Evolutionary conservation across 257 asterid genomes (phyloP), one percentile per base, ranked within the genome.

Genomic region (Nicotiana benthamiana): DNA sequence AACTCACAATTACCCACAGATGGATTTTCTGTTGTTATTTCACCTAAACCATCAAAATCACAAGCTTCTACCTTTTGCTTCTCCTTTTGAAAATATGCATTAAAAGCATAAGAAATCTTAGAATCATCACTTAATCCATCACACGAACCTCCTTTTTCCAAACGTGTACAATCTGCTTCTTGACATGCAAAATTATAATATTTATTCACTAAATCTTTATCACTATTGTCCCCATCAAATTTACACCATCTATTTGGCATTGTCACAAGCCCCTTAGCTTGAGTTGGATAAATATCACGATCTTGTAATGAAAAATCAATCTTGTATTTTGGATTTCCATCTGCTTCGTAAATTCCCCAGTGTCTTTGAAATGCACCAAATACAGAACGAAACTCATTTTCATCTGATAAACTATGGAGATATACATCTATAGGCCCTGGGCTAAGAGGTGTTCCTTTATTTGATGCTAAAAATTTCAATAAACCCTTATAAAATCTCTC

Each of bases 261-360:
- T 5, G 13, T 26, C 0, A 80, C 80, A 4, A 75, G 48, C 2
- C 90, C 88, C 28, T 83, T 87, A 24, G 93, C 94, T 9, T 51
- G 79, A 54, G 80, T 43, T 1, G 93, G 95, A 67, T 48, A 81
- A 2, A 83, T 84, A 1, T 83, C 83, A 0, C 82, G 59, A 4
- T 90, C 91, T 27, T 82, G 54, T 10, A 94, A 92, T 0, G 82
- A 61, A 26, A 92, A 83, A 36, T 90, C 97, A 12, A 90, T 62
- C 32, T 85, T 83, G 86, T 64, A 90, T 48, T 92, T 92, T 0
- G 97, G 91, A 20, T 84, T 82, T 9, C 93, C 95, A 57, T 86
- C 85, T 20, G 85, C 80, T 15, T 70, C 76, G 80, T 88, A 92
- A 20, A 92, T 80, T 3, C 92, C 97, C 92, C 93, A 90, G 64